phyloP scores from a whole-genome alignment of 345 rosid genomes.

The Sisymbrium irio region DNA sequence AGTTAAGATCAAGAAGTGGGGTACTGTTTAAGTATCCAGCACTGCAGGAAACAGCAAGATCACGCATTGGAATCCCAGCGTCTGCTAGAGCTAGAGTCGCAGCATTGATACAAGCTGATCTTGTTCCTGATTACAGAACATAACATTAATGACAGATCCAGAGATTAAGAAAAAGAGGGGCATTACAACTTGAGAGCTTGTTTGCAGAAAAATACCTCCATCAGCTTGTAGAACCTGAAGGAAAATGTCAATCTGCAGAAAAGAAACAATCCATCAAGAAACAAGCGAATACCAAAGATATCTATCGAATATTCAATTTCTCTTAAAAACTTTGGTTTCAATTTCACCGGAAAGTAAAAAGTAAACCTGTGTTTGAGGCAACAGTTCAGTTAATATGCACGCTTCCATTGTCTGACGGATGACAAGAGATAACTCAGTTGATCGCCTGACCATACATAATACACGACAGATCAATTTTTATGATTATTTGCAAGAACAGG shows the following conservation, averaged over 20 bases:
- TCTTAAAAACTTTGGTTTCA: background rate
- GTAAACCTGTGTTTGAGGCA: conserved; percentile 94
- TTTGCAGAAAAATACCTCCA: conserved; percentile 58
- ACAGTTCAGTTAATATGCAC: conserved; percentile 68
- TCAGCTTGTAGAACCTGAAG: conserved; percentile 98
- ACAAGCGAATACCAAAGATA: background rate
- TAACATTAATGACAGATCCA: background rate
- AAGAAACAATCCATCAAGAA: conserved; percentile 3
- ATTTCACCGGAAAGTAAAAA: background rate
- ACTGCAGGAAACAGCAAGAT: conserved; percentile 91
- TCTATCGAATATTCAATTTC: background rate
- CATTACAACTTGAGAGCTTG: background rate
- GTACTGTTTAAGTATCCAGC: conserved; percentile 87
- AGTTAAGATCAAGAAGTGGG: conserved; percentile 87
- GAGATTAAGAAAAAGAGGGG: background rate
- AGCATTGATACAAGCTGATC: conserved; percentile 97
- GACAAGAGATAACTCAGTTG: conserved; percentile 89
- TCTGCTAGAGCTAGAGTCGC: conserved; percentile 95
- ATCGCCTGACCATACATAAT: conserved; percentile 55
- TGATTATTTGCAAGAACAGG: background rate
- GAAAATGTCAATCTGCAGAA: conserved; percentile 81
- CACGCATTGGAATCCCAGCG: conserved; percentile 98
- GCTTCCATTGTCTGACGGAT: conserved; percentile 97
- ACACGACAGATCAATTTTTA: background rate
- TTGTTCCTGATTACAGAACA: conserved; percentile 53